A percentile compares a stretch with the other conserved stretches of the same genome.
These are phyloP conservation scores for Begonia loranthoides DNA, from an alignment of 306 rosid species.

Conservation along the genomic window DNA sequence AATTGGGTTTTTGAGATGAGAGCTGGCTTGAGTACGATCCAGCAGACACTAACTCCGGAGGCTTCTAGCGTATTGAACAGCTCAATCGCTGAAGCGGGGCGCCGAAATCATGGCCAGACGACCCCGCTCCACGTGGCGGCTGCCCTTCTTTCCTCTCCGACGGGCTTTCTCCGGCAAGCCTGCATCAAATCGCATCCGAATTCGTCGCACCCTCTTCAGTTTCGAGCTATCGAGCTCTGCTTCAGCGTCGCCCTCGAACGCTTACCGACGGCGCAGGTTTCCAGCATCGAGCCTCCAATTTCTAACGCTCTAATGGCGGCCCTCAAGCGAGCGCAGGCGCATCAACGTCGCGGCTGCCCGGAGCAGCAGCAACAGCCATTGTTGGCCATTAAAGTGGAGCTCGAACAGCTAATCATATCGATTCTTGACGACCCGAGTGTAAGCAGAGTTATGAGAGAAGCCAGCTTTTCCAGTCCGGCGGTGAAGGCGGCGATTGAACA, in stretches of 20 bases:
- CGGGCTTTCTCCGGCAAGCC: slow-evolving; percentile 80
- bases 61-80: slow-evolving; percentile 78
- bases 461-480: slow-evolving; percentile 85
- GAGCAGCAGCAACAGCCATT: slow-evolving; percentile 96
- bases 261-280: slow-evolving; percentile 69
- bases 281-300: slow-evolving; percentile 57
- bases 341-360: slow-evolving; percentile 90
- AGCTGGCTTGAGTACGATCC: slow-evolving; percentile 91
- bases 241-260: slow-evolving; percentile 93
- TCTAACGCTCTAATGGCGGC: slow-evolving; percentile 97
- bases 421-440: slow-evolving; percentile 96
- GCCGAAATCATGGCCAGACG: slow-evolving; percentile 91
- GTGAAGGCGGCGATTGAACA: slow-evolving; percentile 77
- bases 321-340: slow-evolving; percentile 87
- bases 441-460: slow-evolving; percentile 90
- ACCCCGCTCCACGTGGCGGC: slow-evolving; percentile 95
- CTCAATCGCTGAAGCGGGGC: slow-evolving; percentile 85
- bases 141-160: slow-evolving; percentile 60
- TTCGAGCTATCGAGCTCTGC: slow-evolving; percentile 89
- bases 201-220: slow-evolving; percentile 95
- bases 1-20: slow-evolving; percentile 46
- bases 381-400: slow-evolving; percentile 84
- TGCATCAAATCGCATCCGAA: slow-evolving; percentile 93
- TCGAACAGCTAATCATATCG: slow-evolving; percentile 85
- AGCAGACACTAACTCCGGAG: slow-evolving; percentile 92